phyloP scores from a whole-genome alignment of 495 filamentous ascomycete species.

The Penicillium argentinense region DNA sequence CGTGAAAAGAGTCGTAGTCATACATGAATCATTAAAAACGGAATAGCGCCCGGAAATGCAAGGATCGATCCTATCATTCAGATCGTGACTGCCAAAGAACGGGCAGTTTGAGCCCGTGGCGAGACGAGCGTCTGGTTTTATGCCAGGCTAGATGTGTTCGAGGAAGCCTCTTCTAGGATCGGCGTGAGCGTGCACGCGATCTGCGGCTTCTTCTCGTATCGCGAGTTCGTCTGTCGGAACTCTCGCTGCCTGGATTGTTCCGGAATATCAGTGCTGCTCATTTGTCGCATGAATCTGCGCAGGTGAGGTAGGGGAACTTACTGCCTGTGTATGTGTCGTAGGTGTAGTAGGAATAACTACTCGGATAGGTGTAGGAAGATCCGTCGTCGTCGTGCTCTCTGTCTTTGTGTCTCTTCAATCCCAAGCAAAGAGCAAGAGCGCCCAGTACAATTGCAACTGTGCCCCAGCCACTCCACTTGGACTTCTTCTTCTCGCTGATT shows the following conservation, averaged over 20 bases:
- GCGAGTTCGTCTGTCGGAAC: constrained; percentile 50
- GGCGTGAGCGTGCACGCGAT: constrained; percentile 38
- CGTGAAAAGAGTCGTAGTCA: constrained; percentile 33
- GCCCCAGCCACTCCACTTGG: constrained; percentile 57
- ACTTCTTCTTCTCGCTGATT: constrained; percentile 55
- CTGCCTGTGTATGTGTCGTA: constrained; percentile 44
- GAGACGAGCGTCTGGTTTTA: neutral
- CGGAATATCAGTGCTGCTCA: no score
- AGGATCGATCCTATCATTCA: neutral
- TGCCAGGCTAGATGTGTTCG: neutral
- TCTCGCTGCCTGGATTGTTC: constrained; percentile 46
- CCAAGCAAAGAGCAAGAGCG: constrained; percentile 69
- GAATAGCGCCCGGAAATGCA: constrained; percentile 32
- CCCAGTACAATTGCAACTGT: constrained; percentile 60
- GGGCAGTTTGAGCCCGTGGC: neutral
- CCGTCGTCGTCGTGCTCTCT: constrained; percentile 47
- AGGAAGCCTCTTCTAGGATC: constrained; percentile 16
- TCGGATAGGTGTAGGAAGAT: constrained; percentile 46
- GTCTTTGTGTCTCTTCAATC: constrained; percentile 65
- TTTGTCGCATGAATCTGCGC: no score
- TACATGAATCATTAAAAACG: constrained; percentile 30
- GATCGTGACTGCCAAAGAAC: no score
- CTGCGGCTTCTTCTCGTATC: constrained; percentile 44
- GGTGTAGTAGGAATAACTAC: constrained; percentile 47
- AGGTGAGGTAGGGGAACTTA: constrained; percentile 31